A percentile compares a stretch with the other conserved stretches of the same genome.
Evolutionary conservation across 805 yeast species (phyloP).

Genomic region (Saccharomycopsis fodiens): DNA sequence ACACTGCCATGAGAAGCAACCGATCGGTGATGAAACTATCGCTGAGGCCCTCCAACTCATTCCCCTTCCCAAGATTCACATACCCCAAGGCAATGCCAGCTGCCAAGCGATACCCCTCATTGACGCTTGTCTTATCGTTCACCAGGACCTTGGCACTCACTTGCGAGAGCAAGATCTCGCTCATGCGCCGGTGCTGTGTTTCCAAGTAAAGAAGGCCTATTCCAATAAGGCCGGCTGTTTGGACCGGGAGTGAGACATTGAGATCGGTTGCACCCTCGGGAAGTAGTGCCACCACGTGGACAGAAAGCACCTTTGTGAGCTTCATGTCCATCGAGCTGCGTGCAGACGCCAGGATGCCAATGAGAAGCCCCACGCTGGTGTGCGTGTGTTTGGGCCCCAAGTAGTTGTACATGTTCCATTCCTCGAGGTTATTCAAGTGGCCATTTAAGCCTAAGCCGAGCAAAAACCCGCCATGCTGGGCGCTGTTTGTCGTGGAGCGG

Average conservation of each 20-base stretch:
- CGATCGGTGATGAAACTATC: conserved; percentile 60
- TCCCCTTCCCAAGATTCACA: conserved; percentile 73
- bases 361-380: conserved; percentile 77
- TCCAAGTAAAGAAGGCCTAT: conserved; percentile 77
- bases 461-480: conserved; percentile 94
- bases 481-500: conserved; percentile 58
- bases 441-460: conserved; percentile 90
- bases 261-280: conserved; percentile 89
- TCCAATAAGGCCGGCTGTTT: conserved; percentile 87
- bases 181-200: conserved; percentile 79
- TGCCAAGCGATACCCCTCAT: conserved; percentile 77
- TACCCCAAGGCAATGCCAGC: conserved; percentile 87
- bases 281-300: conserved; percentile 83
- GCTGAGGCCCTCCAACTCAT: conserved; percentile 46
- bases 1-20: conserved; percentile 48
- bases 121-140: conserved; percentile 48
- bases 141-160: conserved; percentile 45
- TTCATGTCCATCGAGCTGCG: conserved; percentile 78
- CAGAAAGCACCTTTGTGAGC: conserved; percentile 83
- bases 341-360: conserved; percentile 90
- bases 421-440: conserved; percentile 73
- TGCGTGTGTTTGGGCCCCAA: conserved; percentile 80
- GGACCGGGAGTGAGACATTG: conserved; percentile 75
- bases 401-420: conserved; percentile 94
- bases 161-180: conserved; percentile 69